Percentiles rank a stretch among this genome's conserved stretches.
Evolutionary conservation across 768 basidiomycete genomes (phyloP).

Genomic region (Leccinum rimulosum): DNA sequence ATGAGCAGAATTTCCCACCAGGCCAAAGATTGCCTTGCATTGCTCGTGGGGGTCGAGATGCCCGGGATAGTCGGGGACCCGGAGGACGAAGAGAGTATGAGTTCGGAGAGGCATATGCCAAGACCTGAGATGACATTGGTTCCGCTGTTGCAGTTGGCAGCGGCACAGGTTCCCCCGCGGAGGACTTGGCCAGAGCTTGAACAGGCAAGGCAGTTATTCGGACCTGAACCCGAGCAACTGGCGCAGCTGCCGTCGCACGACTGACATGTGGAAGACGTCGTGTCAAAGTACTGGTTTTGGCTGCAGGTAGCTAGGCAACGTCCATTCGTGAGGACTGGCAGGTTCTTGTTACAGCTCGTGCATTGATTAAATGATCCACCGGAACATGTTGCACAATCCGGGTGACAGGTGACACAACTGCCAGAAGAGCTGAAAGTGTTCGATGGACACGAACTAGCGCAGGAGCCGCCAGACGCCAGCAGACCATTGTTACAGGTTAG

Average conservation of each 20-base stretch:
- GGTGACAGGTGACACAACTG: constrained; percentile 74
- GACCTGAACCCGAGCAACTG: constrained; percentile 70
- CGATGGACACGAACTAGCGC: constrained; percentile 72
- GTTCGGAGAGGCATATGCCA: constrained; percentile 76
- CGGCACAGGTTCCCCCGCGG: constrained; percentile 59
- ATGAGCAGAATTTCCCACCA: constrained; percentile 90
- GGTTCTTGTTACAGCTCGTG: constrained; percentile 59
- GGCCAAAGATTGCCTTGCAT: constrained; percentile 39
- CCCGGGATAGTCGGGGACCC: constrained; percentile 49
- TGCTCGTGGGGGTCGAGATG: constrained; percentile 48
- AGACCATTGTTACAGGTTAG: constrained; percentile 65
- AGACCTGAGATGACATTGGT: constrained; percentile 63
- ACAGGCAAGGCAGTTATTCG: constrained; percentile 72
- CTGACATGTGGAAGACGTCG: constrained; percentile 58
- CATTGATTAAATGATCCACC: constrained; percentile 81
- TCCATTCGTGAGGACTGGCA: constrained; percentile 72
- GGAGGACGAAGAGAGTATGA: constrained; percentile 52
- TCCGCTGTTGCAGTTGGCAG: constrained; percentile 57
- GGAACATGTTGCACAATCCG: constrained; percentile 82
- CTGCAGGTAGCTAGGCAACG: constrained; percentile 79
- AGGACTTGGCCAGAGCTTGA: constrained; percentile 60
- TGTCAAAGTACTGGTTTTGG: constrained; percentile 71
- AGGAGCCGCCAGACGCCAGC: constrained; percentile 70
- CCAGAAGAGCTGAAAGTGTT: constrained; percentile 65
- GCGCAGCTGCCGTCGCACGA: constrained; percentile 75